Conservation (phyloP, 1,139 yeast species). For the Yamadazyma dushanensis region DNA sequence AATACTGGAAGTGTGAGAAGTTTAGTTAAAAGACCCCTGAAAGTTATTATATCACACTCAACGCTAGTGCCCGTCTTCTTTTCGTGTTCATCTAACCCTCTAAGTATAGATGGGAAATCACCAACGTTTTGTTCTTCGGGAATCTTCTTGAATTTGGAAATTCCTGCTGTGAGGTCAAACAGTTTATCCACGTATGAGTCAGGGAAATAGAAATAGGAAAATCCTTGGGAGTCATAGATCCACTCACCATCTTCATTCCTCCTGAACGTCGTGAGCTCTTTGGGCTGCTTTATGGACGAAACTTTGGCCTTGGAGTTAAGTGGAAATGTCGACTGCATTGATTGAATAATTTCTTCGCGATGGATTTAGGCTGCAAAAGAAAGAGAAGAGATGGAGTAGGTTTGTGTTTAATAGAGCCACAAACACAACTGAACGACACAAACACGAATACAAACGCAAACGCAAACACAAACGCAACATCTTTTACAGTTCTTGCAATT, state of each 20-base stretch:
- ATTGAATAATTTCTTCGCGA: neutral
- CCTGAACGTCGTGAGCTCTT: slow-evolving; percentile 63
- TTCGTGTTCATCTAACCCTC: slow-evolving; percentile 59
- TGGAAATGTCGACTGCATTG: slow-evolving; percentile 39
- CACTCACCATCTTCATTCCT: slow-evolving; percentile 51
- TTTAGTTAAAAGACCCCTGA: slow-evolving; percentile 79
- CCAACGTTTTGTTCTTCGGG: slow-evolving; percentile 54
- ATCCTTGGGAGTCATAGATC: slow-evolving; percentile 47
- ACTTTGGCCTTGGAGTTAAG: slow-evolving; percentile 50
- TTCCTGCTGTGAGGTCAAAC: slow-evolving; percentile 67
- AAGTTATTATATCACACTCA: slow-evolving; percentile 70
- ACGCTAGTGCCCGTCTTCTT: slow-evolving; percentile 42
- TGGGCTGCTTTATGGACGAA: slow-evolving; percentile 69
- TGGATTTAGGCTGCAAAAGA: too few species aligned
- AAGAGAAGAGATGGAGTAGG: too few species aligned
- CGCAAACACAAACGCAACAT: too few species aligned
- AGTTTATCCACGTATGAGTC: slow-evolving; percentile 55
- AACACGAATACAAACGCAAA: too few species aligned
- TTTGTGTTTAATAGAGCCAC: too few species aligned
- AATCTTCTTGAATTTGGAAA: slow-evolving; percentile 52
- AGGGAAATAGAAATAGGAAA: slow-evolving; percentile 75
- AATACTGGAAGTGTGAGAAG: slow-evolving; percentile 59
- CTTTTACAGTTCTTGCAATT: too few species aligned
- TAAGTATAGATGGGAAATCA: slow-evolving; percentile 59
- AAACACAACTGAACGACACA: too few species aligned